phyloP scores from a whole-genome alignment of 176 grass and related monocot species.

The Pontederia crassipes region DNA sequence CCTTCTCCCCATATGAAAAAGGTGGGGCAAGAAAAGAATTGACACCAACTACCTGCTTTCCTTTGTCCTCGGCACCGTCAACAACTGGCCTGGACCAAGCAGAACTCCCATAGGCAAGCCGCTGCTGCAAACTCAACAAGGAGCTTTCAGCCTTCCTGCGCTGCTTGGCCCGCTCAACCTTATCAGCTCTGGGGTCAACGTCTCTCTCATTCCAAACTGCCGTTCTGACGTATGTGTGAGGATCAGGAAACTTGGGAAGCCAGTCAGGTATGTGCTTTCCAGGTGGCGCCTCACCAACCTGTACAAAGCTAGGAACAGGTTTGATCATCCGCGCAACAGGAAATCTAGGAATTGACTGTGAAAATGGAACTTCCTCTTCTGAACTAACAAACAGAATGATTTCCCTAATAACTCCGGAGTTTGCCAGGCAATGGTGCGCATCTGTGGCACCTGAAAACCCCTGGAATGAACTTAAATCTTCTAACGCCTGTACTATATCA shows the following conservation, averaged over 20 bases:
- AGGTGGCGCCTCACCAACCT: conserved; percentile 20
- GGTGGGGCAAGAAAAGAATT: conserved; percentile 55
- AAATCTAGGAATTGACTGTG: conserved; percentile 38
- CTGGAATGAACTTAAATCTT: conserved; percentile 46
- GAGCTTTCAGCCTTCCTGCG: conserved; percentile 66
- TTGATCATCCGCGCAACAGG: conserved; percentile 28
- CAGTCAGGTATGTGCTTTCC: conserved; percentile 62
- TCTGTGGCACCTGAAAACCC: conserved; percentile 53
- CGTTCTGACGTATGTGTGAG: conserved; percentile 35
- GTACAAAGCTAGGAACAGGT: conserved; percentile 12
- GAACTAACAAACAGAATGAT: conserved; percentile 36
- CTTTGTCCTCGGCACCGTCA: conserved; percentile 27
- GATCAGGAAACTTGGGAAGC: conserved; percentile 69
- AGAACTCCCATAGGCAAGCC: conserved; percentile 35
- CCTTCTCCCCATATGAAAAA: conserved; percentile 41
- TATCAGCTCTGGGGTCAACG: conserved; percentile 32
- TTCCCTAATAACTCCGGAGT: conserved; percentile 56
- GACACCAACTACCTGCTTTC: conserved; percentile 39
- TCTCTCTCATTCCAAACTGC: conserved; percentile 41
- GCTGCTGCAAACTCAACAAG: conserved; percentile 57
- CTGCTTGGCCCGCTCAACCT: conserved; percentile 46
- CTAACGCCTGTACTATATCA: conserved; percentile 68
- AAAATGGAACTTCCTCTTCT: conserved; percentile 49
- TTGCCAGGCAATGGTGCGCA: conserved; percentile 38
- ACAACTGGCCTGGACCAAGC: conserved; percentile 23